Percentiles rank a stretch among this genome's conserved stretches.
Evolutionary conservation across 768 basidiomycete species (phyloP).

Genomic region (Floccularia luteovirens): DNA sequence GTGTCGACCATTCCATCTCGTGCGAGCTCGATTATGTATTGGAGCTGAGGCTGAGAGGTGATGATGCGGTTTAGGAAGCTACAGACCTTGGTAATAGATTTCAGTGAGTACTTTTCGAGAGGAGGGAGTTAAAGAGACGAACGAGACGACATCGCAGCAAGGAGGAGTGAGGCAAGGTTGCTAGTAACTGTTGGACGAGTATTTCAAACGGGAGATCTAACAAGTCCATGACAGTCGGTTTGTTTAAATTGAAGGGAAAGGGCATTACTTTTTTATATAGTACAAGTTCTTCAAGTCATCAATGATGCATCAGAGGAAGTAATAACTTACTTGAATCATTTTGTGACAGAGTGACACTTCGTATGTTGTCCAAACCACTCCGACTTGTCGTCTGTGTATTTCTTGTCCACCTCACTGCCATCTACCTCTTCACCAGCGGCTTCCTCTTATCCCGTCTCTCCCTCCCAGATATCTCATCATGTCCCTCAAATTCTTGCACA

Average conservation of each 20-base stretch:
- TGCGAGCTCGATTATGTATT: constrained; percentile 27
- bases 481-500: constrained; percentile 31
- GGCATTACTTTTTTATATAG: too few species aligned
- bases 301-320: too few species aligned
- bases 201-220: too few species aligned
- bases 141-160: not conserved
- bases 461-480: constrained; percentile 46
- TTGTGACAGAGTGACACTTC: too few species aligned
- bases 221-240: too few species aligned
- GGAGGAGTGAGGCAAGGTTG: too few species aligned
- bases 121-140: not conserved
- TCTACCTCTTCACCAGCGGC: constrained; percentile 87
- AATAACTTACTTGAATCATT: too few species aligned
- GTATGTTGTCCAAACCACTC: constrained; percentile 3
- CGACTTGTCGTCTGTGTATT: constrained; percentile 45
- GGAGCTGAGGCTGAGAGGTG: constrained; percentile 16
- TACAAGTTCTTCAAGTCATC: too few species aligned
- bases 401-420: constrained; percentile 64
- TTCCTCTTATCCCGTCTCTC: constrained; percentile 82
- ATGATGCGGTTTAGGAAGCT: constrained; percentile 13
- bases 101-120: too few species aligned
- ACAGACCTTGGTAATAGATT: constrained; percentile 20
- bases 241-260: too few species aligned
- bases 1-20: constrained; percentile 24
- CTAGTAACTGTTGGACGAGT: too few species aligned